phyloP scores from a whole-genome alignment of 2,329 filamentous ascomycete genomes.

The Neopestalotiopsis rosae region DNA sequence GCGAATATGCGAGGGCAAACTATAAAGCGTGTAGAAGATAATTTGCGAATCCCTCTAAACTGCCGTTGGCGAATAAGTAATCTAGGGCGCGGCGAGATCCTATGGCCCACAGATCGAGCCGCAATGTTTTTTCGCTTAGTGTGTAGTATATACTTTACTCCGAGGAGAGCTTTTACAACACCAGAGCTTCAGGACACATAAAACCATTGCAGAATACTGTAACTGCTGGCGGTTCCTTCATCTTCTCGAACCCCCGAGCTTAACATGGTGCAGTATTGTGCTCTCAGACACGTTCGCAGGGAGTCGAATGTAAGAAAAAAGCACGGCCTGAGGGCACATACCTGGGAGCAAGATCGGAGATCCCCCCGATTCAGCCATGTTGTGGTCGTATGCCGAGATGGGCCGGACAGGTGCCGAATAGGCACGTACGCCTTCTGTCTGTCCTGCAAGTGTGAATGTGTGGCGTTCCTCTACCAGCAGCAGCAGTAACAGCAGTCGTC shows the following conservation, averaged over 20 bases:
- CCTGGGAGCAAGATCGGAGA: conserved; percentile 11
- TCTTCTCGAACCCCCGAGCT: neutral
- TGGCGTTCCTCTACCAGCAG: neutral
- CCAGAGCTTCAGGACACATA: too few species aligned
- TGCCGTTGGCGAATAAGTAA: too few species aligned
- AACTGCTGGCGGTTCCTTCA: too few species aligned
- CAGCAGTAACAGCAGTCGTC: neutral
- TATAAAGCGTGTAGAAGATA: neutral
- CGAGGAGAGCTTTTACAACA: too few species aligned
- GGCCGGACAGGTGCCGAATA: conserved; percentile 4
- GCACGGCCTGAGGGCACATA: neutral
- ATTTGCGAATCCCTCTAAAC: too few species aligned
- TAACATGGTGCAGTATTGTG: neutral
- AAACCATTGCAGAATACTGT: neutral
- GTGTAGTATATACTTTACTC: neutral
- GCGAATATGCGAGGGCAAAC: neutral
- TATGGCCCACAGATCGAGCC: neutral
- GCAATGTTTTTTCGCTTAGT: neutral
- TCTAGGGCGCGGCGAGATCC: neutral
- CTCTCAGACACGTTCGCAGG: neutral
- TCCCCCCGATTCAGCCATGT: conserved; percentile 15
- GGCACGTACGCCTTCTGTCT: neutral
- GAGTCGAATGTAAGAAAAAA: neutral
- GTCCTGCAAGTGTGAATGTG: neutral
- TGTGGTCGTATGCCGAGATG: conserved; percentile 6